These are phyloP conservation scores for Trichoderma gracile DNA, from an alignment of 2,329 filamentous ascomycete genomes.

Conservation along the genomic window DNA sequence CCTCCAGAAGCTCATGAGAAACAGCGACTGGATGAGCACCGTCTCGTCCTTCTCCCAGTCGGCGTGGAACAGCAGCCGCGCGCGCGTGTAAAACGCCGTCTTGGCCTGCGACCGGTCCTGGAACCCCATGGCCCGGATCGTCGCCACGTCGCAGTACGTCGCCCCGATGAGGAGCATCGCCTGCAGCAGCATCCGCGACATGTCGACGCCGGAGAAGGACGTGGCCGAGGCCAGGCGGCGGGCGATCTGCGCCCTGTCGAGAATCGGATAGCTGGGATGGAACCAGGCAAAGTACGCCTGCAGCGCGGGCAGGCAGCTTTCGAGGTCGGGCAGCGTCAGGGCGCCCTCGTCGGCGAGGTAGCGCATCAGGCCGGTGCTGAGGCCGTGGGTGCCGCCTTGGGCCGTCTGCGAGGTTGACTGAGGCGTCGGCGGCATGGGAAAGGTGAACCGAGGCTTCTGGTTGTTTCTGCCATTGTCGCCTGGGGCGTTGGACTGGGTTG, in stretches of 20 bases:
- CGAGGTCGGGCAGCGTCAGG: slow-evolving; percentile 48
- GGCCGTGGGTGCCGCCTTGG: slow-evolving; percentile 36
- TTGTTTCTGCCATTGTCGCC: not conserved
- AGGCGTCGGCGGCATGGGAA: slow-evolving; percentile 36
- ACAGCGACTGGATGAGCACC: slow-evolving; percentile 52
- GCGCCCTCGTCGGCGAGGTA: slow-evolving; percentile 49
- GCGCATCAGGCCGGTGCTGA: slow-evolving; percentile 49
- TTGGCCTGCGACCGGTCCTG: slow-evolving; percentile 52
- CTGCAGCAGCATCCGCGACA: slow-evolving; percentile 54
- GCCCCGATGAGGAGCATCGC: slow-evolving; percentile 57
- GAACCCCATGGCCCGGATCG: slow-evolving; percentile 48
- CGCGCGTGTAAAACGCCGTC: slow-evolving; percentile 50
- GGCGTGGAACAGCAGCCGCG: slow-evolving; percentile 54
- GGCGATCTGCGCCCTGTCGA: slow-evolving; percentile 50
- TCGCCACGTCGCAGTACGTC: slow-evolving; percentile 52
- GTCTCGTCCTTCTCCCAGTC: slow-evolving; percentile 55
- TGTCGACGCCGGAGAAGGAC: slow-evolving; percentile 33
- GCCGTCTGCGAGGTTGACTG: slow-evolving; percentile 28
- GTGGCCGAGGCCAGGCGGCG: slow-evolving; percentile 36
- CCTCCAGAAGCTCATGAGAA: slow-evolving; percentile 58
- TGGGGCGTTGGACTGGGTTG: not conserved
- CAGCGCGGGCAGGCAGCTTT: slow-evolving; percentile 46
- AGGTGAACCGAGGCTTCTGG: slow-evolving; percentile 34
- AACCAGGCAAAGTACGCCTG: slow-evolving; percentile 58
- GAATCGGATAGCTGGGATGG: slow-evolving; percentile 56